Conservation (phyloP, 1,139 yeast genomes). For the Candida pseudoviswanathii region DNA sequence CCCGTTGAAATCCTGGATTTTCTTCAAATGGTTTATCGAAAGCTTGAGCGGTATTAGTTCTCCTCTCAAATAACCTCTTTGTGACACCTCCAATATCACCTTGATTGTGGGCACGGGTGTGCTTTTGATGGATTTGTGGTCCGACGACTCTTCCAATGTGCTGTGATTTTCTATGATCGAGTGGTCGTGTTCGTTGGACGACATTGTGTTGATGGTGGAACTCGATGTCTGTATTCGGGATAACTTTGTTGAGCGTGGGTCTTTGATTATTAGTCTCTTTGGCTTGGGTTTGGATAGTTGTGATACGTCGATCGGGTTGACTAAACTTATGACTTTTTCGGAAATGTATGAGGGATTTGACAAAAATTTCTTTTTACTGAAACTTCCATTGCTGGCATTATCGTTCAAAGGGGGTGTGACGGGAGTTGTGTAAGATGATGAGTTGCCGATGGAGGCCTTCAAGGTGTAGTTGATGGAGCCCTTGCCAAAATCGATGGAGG, state of each 20-base stretch:
- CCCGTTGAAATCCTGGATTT: slow-evolving; percentile 73
- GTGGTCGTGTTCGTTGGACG: slow-evolving; percentile 22
- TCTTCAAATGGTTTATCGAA: slow-evolving; percentile 66
- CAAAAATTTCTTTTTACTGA: slow-evolving; percentile 19
- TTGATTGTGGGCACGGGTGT: slow-evolving; percentile 36
- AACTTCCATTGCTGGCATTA: slow-evolving; percentile 8
- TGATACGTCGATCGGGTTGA: slow-evolving; percentile 76
- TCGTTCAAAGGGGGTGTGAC: slow-evolving; percentile 11
- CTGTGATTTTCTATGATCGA: background rate
- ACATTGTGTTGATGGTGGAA: slow-evolving; percentile 50
- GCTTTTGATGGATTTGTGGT: slow-evolving; percentile 6
- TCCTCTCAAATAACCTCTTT: slow-evolving; percentile 75
- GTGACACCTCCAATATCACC: slow-evolving; percentile 60
- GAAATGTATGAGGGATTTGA: slow-evolving; percentile 42
- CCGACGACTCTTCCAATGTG: slow-evolving; percentile 5
- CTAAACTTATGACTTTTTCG: slow-evolving; percentile 58
- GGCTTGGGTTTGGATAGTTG: slow-evolving; percentile 67
- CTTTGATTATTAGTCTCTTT: slow-evolving; percentile 61
- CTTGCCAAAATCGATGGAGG: slow-evolving; percentile 80
- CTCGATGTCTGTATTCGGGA: slow-evolving; percentile 54
- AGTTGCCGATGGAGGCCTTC: slow-evolving; percentile 54
- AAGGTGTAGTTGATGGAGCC: slow-evolving; percentile 77
- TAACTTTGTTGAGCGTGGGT: slow-evolving; percentile 34
- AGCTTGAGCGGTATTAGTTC: slow-evolving; percentile 75
- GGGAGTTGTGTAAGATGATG: slow-evolving; percentile 16